Percentiles rank a stretch among this genome's conserved stretches.
phyloP scores from a whole-genome alignment of 1,284 basidiomycete species.

The Laetiporus sulphureus region DNA sequence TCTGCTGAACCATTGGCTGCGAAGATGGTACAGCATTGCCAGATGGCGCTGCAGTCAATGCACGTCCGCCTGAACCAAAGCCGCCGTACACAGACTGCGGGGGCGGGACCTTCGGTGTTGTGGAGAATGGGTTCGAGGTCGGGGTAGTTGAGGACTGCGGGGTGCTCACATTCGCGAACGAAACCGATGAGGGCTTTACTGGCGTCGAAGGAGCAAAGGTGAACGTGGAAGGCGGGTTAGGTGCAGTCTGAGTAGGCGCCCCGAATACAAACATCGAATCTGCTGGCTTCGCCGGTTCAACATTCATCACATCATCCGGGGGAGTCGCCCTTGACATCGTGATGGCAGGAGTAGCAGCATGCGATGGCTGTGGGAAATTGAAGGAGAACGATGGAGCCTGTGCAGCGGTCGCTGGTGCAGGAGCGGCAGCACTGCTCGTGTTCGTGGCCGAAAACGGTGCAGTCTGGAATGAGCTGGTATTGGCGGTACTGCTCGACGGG shows the following conservation, averaged over 20 bases:
- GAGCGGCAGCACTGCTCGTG: too few species aligned
- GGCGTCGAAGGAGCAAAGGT: background rate
- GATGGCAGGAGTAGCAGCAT: too few species aligned
- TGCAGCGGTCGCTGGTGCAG: too few species aligned
- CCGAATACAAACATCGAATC: background rate
- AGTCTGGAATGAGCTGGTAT: too few species aligned
- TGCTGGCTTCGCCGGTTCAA: constrained; percentile 2
- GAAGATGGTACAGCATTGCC: too few species aligned
- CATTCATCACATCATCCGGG: background rate
- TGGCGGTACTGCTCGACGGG: constrained; percentile 2
- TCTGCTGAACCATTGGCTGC: too few species aligned
- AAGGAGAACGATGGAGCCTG: too few species aligned
- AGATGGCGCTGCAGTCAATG: too few species aligned
- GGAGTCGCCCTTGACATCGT: background rate
- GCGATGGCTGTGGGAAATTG: too few species aligned
- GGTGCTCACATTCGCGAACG: too few species aligned
- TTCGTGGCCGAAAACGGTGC: too few species aligned
- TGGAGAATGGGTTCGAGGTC: constrained; percentile 2
- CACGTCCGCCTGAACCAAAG: too few species aligned
- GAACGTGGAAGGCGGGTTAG: constrained; percentile 2
- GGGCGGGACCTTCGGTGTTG: constrained; percentile 5
- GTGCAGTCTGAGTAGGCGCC: background rate
- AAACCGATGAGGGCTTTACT: background rate
- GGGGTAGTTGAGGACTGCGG: background rate
- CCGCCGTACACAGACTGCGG: constrained; percentile 6